These are phyloP conservation scores for Leccinum subgranulosum DNA, from an alignment of 768 basidiomycete species.

Conservation along the genomic window DNA sequence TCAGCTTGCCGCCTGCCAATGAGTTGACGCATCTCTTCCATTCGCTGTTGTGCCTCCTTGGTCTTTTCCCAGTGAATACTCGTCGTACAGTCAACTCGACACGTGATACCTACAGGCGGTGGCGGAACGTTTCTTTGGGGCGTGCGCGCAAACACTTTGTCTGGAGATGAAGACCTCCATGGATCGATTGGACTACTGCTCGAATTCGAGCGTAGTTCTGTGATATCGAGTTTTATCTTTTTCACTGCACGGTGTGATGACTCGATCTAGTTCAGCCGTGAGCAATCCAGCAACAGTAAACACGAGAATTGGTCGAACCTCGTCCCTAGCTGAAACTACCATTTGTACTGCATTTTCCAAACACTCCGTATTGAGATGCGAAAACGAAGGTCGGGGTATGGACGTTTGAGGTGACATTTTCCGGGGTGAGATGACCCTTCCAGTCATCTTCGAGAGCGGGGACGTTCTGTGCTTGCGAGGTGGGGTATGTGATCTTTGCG, in stretches of 20 bases:
- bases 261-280: slow-evolving; percentile 50
- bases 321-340: slow-evolving; percentile 57
- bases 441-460: slow-evolving; percentile 47
- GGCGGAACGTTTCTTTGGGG: slow-evolving; percentile 40
- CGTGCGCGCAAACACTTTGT: slow-evolving; percentile 45
- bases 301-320: slow-evolving; percentile 41
- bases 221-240: slow-evolving; percentile 70
- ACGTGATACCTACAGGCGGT: slow-evolving; percentile 38
- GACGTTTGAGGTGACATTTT: slow-evolving; percentile 52
- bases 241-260: slow-evolving; percentile 69
- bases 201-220: slow-evolving; percentile 32
- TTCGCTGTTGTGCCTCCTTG: slow-evolving; percentile 69
- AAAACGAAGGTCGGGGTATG: slow-evolving; percentile 30
- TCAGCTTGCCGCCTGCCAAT: slow-evolving; percentile 61
- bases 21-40: slow-evolving; percentile 80
- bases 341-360: slow-evolving; percentile 46
- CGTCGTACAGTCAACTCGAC: slow-evolving; percentile 1
- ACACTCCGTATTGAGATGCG: slow-evolving; percentile 33
- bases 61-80: slow-evolving; percentile 48
- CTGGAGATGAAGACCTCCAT: slow-evolving; percentile 55
- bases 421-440: slow-evolving; percentile 47
- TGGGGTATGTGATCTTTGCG: slow-evolving; percentile 37
- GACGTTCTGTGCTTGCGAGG: slow-evolving; percentile 43
- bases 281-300: slow-evolving; percentile 1
- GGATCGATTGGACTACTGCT: slow-evolving; percentile 30